These are phyloP conservation scores for Gossypium rotundifolium DNA, from an alignment of 345 rosid species.

Conservation along the genomic window DNA sequence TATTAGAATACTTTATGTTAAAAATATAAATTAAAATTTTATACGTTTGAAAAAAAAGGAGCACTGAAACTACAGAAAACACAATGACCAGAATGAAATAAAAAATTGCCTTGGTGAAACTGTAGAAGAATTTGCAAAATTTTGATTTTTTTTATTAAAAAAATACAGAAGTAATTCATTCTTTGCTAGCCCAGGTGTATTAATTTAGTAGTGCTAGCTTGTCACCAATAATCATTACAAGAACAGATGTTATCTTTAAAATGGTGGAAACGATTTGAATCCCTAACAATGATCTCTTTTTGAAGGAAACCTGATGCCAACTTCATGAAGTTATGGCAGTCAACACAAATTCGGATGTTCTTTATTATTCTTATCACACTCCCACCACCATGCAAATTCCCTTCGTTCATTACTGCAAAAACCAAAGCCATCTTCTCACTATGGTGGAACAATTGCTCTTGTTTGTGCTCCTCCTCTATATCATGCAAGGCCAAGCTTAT, in stretches of 20 bases:
- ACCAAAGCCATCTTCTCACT: slow-evolving; percentile 86
- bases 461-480: slow-evolving; percentile 68
- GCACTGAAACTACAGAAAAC: too few relatives aligned
- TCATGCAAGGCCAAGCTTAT: slow-evolving; percentile 63
- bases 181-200: too few relatives aligned
- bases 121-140: too few relatives aligned
- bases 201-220: neutral
- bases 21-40: too few relatives aligned
- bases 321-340: slow-evolving; percentile 92
- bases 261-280: slow-evolving; percentile 81
- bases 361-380: slow-evolving; percentile 55
- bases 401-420: slow-evolving; percentile 46
- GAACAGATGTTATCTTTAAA: slow-evolving; percentile 59
- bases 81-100: too few relatives aligned
- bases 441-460: slow-evolving; percentile 61
- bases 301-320: slow-evolving; percentile 53
- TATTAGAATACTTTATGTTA: too few relatives aligned
- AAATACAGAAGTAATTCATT: too few relatives aligned
- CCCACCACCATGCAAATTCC: slow-evolving; percentile 15
- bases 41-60: too few relatives aligned
- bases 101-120: too few relatives aligned
- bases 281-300: slow-evolving; percentile 71
- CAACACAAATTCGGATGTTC: slow-evolving; percentile 75
- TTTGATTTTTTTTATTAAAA: too few relatives aligned
- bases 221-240: slow-evolving; percentile 79